Evolutionary conservation across 208 protist genomes (phyloP).

Genomic region (Herpetomonas tarakana): DNA sequence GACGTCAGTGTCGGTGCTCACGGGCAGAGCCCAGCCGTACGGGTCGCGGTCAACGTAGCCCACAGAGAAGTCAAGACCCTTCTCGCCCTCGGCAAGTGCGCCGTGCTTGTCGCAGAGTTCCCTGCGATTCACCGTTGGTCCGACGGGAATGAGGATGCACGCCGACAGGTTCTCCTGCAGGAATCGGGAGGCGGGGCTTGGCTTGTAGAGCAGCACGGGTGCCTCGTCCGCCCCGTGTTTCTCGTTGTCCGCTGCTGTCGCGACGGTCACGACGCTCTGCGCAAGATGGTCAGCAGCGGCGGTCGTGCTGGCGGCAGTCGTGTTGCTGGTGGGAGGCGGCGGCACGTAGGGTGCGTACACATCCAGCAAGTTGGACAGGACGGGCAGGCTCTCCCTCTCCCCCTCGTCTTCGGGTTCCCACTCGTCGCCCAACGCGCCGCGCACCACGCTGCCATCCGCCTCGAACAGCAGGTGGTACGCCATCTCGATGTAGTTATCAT

Average conservation of each 20-base stretch:
- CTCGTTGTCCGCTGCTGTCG: background rate
- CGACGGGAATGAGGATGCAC: constrained; percentile 44
- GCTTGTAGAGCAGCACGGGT: constrained; percentile 4
- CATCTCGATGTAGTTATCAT: background rate
- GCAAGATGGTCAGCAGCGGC: too few species aligned
- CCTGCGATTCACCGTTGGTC: constrained; percentile 20
- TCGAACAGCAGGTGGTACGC: background rate
- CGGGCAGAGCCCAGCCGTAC: constrained; percentile 39
- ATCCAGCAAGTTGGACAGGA: background rate
- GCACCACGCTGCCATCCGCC: background rate
- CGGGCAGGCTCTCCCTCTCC: background rate
- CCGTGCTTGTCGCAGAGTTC: constrained; percentile 20
- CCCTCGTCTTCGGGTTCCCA: background rate
- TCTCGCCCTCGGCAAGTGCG: background rate
- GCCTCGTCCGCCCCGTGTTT: background rate
- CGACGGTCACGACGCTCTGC: too few species aligned
- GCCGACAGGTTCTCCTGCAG: constrained; percentile 21
- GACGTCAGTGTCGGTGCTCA: constrained; percentile 22
- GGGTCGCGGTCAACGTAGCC: constrained; percentile 33
- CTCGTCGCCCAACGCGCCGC: background rate
- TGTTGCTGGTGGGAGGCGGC: background rate
- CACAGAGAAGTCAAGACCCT: constrained; percentile 34
- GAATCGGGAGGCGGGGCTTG: constrained; percentile 42
- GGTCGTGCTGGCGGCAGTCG: background rate
- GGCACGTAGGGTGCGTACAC: background rate